A percentile compares a stretch with the other conserved stretches of the same genome.
These are phyloP conservation scores for Gloeophyllum trabeum DNA, from an alignment of 768 basidiomycete genomes.

Conservation along the genomic window DNA sequence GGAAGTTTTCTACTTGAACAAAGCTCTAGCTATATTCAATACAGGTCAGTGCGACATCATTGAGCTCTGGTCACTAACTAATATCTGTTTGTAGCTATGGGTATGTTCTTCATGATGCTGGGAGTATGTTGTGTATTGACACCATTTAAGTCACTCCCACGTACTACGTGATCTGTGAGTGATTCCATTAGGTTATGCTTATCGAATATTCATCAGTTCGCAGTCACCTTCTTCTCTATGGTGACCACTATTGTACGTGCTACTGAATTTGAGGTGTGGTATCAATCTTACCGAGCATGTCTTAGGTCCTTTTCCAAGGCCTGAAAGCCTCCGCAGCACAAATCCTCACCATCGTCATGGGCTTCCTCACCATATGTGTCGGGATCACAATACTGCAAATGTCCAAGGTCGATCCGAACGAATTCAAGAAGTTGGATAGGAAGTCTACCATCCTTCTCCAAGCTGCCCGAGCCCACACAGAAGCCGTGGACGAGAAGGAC, in stretches of 20 bases:
- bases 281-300: not conserved
- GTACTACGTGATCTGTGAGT: conserved; percentile 71
- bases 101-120: conserved; percentile 23
- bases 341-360: conserved; percentile 88
- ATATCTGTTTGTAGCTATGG: conserved; percentile 42
- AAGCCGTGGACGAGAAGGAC: conserved; percentile 56
- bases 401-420: conserved; percentile 84
- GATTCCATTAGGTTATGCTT: conserved; percentile 13
- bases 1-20: conserved; percentile 93
- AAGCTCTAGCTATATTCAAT: conserved; percentile 93
- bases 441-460: conserved; percentile 84
- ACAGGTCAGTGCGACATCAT: conserved; percentile 41
- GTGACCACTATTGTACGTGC: conserved; percentile 64
- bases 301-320: conserved; percentile 80
- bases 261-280: not conserved
- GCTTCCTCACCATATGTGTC: conserved; percentile 81
- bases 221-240: conserved; percentile 80
- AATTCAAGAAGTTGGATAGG: conserved; percentile 74
- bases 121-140: conserved; percentile 11
- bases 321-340: conserved; percentile 64
- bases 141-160: conserved; percentile 63
- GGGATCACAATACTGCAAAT: conserved; percentile 95
- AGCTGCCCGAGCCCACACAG: conserved; percentile 67
- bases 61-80: conserved; percentile 1
- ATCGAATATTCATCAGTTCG: not conserved